Evolutionary conservation across 208 protist species (phyloP).

Genomic region (Trichomonas tenax): DNA sequence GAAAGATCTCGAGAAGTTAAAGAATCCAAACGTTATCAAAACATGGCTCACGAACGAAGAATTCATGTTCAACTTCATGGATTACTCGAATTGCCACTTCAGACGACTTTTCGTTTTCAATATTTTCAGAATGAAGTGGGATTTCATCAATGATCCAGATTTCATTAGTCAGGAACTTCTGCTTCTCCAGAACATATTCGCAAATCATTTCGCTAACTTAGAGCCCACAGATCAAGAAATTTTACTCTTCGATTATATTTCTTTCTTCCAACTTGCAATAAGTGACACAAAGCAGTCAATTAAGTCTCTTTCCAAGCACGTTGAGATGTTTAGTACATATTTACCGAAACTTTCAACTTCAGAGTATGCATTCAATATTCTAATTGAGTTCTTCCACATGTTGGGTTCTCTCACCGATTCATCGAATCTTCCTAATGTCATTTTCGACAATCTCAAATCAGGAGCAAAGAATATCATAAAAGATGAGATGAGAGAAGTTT

Average conservation of each 20-base stretch:
- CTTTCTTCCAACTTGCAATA: neutral
- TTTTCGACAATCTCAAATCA: neutral
- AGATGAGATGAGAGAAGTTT: neutral
- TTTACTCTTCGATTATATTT: neutral
- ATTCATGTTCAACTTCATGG: neutral
- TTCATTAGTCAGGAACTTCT: neutral
- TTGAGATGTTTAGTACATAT: neutral
- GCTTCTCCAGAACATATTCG: neutral
- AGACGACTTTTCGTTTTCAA: neutral
- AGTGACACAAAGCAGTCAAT: neutral
- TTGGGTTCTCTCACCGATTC: neutral
- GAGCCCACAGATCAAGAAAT: neutral
- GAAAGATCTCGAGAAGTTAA: neutral
- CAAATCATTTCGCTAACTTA: neutral
- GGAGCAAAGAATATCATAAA: neutral
- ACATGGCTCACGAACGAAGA: neutral
- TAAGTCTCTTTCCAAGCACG: neutral
- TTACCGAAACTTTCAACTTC: neutral
- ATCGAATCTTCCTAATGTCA: neutral
- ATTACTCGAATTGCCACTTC: neutral
- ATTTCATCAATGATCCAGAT: neutral
- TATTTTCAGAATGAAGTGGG: neutral
- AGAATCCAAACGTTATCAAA: neutral
- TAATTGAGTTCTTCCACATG: neutral
- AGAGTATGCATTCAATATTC: neutral